These are phyloP conservation scores for Castanea mollissima DNA, from an alignment of 306 rosid genomes.

Conservation along the genomic window DNA sequence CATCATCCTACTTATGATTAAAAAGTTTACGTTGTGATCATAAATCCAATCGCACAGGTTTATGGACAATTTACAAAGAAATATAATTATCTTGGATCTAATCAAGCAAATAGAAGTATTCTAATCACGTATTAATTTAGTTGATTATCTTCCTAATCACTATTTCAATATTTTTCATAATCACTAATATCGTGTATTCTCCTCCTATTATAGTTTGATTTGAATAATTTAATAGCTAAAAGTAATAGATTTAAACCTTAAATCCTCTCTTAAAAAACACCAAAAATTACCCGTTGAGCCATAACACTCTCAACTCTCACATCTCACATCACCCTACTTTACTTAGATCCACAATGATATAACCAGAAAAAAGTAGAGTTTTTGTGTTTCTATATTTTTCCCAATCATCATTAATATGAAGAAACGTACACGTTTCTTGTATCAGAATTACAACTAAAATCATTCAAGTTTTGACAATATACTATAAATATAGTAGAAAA, in stretches of 20 bases:
- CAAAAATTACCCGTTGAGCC: fast-evolving
- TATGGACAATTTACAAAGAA: background rate
- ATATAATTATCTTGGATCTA: background rate
- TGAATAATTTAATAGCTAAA: too few species aligned
- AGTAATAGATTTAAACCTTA: fast-evolving
- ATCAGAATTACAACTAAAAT: background rate
- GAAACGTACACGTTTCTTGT: background rate
- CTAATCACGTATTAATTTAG: too few species aligned
- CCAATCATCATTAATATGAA: background rate
- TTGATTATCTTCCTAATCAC: too few species aligned
- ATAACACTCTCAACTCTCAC: too few species aligned
- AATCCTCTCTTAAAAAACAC: too few species aligned
- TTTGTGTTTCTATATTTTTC: background rate
- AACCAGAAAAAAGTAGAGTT: background rate
- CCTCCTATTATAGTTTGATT: too few species aligned
- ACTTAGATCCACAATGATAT: background rate
- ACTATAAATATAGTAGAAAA: background rate
- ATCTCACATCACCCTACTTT: too few species aligned
- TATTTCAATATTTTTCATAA: too few species aligned
- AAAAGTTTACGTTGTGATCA: too few species aligned
- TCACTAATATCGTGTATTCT: too few species aligned
- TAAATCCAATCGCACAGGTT: too few species aligned
- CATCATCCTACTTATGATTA: too few species aligned
- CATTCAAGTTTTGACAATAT: background rate
- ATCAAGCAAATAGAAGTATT: background rate